Conservation (phyloP, 2,329 filamentous ascomycete genomes). For the Torrubiella hemipterigena region DNA sequence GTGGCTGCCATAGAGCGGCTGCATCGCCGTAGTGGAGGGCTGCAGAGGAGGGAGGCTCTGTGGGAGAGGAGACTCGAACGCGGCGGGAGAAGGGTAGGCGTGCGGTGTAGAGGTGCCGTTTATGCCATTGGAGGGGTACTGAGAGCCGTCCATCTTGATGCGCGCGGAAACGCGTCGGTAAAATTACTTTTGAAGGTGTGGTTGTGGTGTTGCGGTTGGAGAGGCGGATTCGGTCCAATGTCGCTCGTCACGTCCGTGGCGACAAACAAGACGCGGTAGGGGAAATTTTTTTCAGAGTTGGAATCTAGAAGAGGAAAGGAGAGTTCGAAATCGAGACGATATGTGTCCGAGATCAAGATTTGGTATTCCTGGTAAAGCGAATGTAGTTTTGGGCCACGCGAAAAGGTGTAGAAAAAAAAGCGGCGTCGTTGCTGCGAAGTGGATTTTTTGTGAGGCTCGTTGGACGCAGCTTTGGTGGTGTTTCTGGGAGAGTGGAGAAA, state of each 20-base stretch:
- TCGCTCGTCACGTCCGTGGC: too few relatives aligned
- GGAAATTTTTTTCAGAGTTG: too few relatives aligned
- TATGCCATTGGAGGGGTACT: slow-evolving; percentile 44
- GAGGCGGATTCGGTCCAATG: slow-evolving; percentile 5
- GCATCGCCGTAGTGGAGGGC: slow-evolving; percentile 29
- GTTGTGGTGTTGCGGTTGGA: slow-evolving; percentile 10
- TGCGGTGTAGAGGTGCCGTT: slow-evolving; percentile 37
- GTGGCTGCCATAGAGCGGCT: slow-evolving; percentile 41
- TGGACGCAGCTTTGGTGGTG: slow-evolving; percentile 6
- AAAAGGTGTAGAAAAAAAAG: slow-evolving; percentile 7
- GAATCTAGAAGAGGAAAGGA: too few relatives aligned
- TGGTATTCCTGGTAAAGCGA: too few relatives aligned
- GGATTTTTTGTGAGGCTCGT: slow-evolving; percentile 6
- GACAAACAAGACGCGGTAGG: too few relatives aligned
- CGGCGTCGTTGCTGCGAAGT: slow-evolving; percentile 7
- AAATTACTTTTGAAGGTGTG: slow-evolving; percentile 8
- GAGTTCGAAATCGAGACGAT: slow-evolving; percentile 1
- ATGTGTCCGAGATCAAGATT: not conserved
- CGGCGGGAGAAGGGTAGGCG: slow-evolving; percentile 38
- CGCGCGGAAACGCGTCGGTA: slow-evolving; percentile 21
- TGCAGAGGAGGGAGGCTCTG: slow-evolving; percentile 46
- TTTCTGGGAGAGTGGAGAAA: slow-evolving; percentile 8
- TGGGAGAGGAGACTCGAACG: slow-evolving; percentile 35
- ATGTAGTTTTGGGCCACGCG: too few relatives aligned
- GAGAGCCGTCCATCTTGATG: slow-evolving; percentile 42